A percentile compares a stretch with the other conserved stretches of the same genome.
Evolutionary conservation across 371 early-diverging fungal genomes (phyloP).

Genomic region (Haplosporangium sp.): DNA sequence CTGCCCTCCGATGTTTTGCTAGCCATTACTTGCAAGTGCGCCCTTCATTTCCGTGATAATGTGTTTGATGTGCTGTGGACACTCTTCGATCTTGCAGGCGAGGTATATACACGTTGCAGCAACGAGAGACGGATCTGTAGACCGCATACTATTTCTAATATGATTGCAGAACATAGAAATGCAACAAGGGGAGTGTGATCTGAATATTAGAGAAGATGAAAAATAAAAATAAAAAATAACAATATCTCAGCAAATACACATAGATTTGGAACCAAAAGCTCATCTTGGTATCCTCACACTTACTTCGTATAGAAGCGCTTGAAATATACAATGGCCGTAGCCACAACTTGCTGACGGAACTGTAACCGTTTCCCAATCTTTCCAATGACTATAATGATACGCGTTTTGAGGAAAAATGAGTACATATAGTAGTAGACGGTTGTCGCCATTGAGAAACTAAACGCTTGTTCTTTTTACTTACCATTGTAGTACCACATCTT

Average conservation of each 20-base stretch:
- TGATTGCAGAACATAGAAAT: no score
- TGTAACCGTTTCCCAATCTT: conserved; percentile 80
- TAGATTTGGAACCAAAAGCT: no score
- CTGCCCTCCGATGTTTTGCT: no score
- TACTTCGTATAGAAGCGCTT: conserved; percentile 91
- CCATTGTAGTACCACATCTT: conserved; percentile 77
- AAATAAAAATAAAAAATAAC: no score
- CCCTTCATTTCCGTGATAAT: conserved; percentile 78
- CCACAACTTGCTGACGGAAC: conserved; percentile 84
- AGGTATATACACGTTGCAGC: conserved; percentile 85
- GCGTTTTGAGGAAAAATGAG: no score
- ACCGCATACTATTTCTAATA: conserved; percentile 72
- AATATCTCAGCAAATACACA: no score
- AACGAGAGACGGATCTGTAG: conserved; percentile 83
- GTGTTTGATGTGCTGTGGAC: conserved; percentile 85
- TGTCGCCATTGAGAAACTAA: no score
- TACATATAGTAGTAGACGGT: no score
- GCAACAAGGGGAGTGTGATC: no score
- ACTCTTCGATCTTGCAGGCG: conserved; percentile 92
- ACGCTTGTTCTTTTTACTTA: conserved; percentile 42
- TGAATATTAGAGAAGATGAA: no score
- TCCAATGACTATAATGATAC: conserved; percentile 70
- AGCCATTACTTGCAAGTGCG: conserved; percentile 65
- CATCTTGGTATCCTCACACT: no score
- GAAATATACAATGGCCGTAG: conserved; percentile 89